Conservation (phyloP, 129 eudicot genomes). For the Heracleum sosnowskyi region DNA sequence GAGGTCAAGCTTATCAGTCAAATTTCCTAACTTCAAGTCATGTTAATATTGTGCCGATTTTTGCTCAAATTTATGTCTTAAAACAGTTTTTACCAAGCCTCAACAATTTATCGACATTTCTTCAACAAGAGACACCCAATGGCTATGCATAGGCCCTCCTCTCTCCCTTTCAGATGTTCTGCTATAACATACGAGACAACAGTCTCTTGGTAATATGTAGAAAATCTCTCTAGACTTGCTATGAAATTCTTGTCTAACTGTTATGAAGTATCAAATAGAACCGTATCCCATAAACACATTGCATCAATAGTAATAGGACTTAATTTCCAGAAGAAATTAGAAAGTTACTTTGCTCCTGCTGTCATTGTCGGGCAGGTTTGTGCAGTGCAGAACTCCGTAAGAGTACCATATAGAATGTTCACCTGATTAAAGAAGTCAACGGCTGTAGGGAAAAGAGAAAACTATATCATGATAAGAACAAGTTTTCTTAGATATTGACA, state of each 20-base stretch:
- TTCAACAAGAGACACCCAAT: not conserved
- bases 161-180: not conserved
- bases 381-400: slow-evolving; percentile 63
- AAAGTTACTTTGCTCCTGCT: slow-evolving; percentile 55
- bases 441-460: slow-evolving; percentile 28
- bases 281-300: not conserved
- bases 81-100: not conserved
- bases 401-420: slow-evolving; percentile 59
- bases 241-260: not conserved
- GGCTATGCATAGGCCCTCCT: not conserved
- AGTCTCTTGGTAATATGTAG: not conserved
- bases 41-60: not conserved
- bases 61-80: not conserved
- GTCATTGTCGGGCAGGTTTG: slow-evolving; percentile 59
- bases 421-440: slow-evolving; percentile 75
- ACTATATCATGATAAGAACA: not conserved
- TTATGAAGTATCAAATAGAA: not conserved
- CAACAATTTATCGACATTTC: no score
- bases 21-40: not conserved
- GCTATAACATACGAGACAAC: not conserved
- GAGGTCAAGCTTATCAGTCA: not conserved
- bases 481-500: not conserved
- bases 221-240: not conserved
- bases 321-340: slow-evolving; percentile 14
- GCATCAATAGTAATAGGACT: not conserved